Base-by-base conservation (phyloP, 2,329 filamentous ascomycete species). In the Colletotrichum endophyticum region DNA sequence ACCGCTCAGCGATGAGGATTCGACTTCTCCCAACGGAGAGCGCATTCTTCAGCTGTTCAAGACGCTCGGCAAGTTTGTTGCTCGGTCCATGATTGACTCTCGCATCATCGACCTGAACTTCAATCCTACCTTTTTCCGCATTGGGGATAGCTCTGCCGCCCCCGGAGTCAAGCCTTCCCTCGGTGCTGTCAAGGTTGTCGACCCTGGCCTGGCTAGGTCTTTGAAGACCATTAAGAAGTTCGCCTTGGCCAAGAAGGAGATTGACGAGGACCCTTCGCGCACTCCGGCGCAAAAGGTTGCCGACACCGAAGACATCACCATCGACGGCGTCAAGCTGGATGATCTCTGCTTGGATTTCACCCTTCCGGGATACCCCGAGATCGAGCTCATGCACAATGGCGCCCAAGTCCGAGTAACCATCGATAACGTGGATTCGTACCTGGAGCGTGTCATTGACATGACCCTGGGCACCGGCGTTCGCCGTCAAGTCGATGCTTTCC, bases 71-170 rank as follows among this genome's bases (percentile, higher is more conserved):
- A 99, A 98, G 83, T 99, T 99, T 84, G 96, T 99, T 64, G 97
- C 98, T 34, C 93, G 97, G 67, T 98, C 97, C 1, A 99, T 99
- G 97, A 94, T 99, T 70, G 97, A 99, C 84, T 98, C 96, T 1
- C 92, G 97, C 70, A 99, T 99, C 83, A 98, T 99, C 80, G 97
- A 99, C 81, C 93, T 99, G 79, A 97, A 96, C 72, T 97, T 99
- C 86, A 99, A 98, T 83, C 95, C 97, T 3, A 98, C 96, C 8
- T 98, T 99, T 88, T 99, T 99, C 92, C 95, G 96, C 74, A 95
- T 98, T 78, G 95, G 95, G 19, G 95, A 98, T 80, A 91, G 89
- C 61, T 90, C 92, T 4, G 84, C 86, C 2, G 86, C 92, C 2
- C 85, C 86, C 6, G 89, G 89, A 0, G 93, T 98, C 6, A 93